Conservation (phyloP, 257 asterid species). For the Penstemon eatonii region DNA sequence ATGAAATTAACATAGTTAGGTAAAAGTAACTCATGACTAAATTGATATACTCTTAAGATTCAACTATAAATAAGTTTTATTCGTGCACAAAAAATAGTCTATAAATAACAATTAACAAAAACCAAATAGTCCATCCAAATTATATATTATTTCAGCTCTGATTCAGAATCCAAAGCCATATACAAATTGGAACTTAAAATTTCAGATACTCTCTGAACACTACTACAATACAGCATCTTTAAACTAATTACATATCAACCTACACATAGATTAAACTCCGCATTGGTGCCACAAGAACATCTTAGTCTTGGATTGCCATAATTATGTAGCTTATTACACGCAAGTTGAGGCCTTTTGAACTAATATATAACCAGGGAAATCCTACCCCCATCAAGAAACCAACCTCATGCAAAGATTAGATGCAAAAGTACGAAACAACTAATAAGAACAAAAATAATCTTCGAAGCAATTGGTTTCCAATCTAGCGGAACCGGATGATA, state of each 20-base stretch:
- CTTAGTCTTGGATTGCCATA: slow-evolving; percentile 5
- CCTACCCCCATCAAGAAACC: slow-evolving; percentile 16
- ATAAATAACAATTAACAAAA: not conserved
- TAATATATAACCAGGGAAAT: slow-evolving; percentile 38
- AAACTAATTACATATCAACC: slow-evolving; percentile 23
- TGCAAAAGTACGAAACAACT: slow-evolving; percentile 48
- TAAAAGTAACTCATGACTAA: no score
- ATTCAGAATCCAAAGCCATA: not conserved
- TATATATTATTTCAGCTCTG: slow-evolving; percentile 10
- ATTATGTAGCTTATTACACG: slow-evolving; percentile 27
- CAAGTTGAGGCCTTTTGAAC: slow-evolving; percentile 32
- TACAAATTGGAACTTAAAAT: slow-evolving; percentile 7
- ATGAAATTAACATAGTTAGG: no score
- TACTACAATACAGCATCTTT: slow-evolving; percentile 13
- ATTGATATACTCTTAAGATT: not conserved
- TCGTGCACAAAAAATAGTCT: not conserved
- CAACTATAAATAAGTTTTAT: not conserved
- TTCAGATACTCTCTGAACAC: slow-evolving; percentile 15
- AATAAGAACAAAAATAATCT: slow-evolving; percentile 49
- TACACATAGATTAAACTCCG: slow-evolving; percentile 5
- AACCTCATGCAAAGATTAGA: slow-evolving; percentile 39
- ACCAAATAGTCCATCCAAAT: not conserved
- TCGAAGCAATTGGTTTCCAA: slow-evolving; percentile 54
- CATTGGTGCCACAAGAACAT: slow-evolving; percentile 11
- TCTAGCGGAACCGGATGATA: slow-evolving; percentile 47